phyloP scores from a whole-genome alignment of 2,329 filamentous ascomycete genomes.

The Gremmenia infestans region DNA sequence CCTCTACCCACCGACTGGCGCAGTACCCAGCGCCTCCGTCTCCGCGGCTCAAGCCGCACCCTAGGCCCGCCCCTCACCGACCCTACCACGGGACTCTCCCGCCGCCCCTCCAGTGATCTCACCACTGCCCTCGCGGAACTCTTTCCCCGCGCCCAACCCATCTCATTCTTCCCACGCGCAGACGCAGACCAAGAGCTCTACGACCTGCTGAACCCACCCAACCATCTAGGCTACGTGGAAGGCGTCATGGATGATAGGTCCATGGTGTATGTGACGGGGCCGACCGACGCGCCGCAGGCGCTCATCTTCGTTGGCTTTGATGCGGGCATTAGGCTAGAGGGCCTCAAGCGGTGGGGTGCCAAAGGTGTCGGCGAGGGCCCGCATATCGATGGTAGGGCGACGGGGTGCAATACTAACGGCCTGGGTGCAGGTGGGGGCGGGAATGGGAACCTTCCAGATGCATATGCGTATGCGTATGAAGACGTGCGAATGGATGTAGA shows the following conservation, averaged over 20 bases:
- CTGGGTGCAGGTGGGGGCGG: neutral
- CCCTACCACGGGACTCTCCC: slow-evolving; percentile 11
- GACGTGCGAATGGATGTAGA: neutral
- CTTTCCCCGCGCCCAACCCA: slow-evolving; percentile 19
- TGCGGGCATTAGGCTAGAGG: slow-evolving; percentile 33
- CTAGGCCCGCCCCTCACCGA: slow-evolving; percentile 29
- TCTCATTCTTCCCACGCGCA: slow-evolving; percentile 32
- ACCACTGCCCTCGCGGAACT: slow-evolving; percentile 21
- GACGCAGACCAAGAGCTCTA: slow-evolving; percentile 30
- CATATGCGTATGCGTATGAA: too few relatives aligned
- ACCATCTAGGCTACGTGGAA: slow-evolving; percentile 33
- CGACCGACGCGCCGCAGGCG: slow-evolving; percentile 25
- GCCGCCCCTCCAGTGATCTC: slow-evolving; percentile 12
- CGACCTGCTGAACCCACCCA: slow-evolving; percentile 37
- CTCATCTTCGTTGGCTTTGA: slow-evolving; percentile 42
- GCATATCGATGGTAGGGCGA: slow-evolving; percentile 25
- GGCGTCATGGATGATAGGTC: slow-evolving; percentile 44
- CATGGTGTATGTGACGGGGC: slow-evolving; percentile 41
- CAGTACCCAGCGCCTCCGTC: slow-evolving; percentile 36
- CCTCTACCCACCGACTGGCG: slow-evolving; percentile 34
- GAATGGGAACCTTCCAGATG: neutral
- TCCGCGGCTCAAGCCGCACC: slow-evolving; percentile 45
- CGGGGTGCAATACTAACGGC: slow-evolving; percentile 2
- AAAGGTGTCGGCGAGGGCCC: slow-evolving; percentile 25
- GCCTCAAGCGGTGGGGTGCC: slow-evolving; percentile 24